Conservation (phyloP, 1,139 yeast genomes). For the Candida tunisiensis region DNA sequence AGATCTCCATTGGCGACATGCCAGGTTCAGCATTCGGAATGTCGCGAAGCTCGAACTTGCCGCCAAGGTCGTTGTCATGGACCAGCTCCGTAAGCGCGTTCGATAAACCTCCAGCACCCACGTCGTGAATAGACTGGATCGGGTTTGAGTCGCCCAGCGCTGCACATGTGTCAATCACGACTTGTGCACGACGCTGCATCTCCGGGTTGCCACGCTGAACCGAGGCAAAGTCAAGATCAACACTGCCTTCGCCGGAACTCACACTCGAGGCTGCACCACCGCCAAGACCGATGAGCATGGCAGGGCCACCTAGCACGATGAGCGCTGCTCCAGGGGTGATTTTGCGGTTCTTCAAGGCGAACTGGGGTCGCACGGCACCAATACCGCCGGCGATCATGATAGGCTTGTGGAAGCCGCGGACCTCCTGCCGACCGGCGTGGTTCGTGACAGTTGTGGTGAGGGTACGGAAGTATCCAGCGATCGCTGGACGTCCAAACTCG, state of each 20-base stretch:
- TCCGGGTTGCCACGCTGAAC: constrained; percentile 99
- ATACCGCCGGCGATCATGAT: constrained; percentile 99
- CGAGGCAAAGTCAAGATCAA: constrained; percentile 91
- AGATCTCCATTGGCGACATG: constrained; percentile 98
- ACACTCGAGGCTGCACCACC: constrained; percentile 99
- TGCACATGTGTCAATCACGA: constrained; percentile 89
- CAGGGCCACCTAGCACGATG: constrained; percentile 94
- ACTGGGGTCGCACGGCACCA: constrained; percentile 89
- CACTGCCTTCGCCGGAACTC: constrained; percentile 91
- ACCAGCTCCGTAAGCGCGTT: constrained; percentile 96
- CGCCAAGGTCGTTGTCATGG: constrained; percentile 94
- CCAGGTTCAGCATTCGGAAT: constrained; percentile 89
- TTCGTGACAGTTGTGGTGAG: constrained; percentile 65
- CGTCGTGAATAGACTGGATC: constrained; percentile 93
- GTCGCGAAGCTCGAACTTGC: constrained; percentile 78
- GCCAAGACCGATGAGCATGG: constrained; percentile 98
- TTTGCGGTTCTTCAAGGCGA: constrained; percentile 72
- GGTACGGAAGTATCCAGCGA: constrained; percentile 93
- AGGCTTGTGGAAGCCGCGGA: constrained; percentile 97
- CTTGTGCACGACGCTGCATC: constrained; percentile 98
- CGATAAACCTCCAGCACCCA: constrained; percentile 98
- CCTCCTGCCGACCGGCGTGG: constrained; percentile 43
- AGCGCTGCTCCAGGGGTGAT: constrained; percentile 88
- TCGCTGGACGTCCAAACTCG: constrained; percentile 97
- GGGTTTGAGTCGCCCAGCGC: constrained; percentile 72